Evolutionary conservation across 768 basidiomycete species (phyloP).

Genomic region (Boletus vermiculosoides): DNA sequence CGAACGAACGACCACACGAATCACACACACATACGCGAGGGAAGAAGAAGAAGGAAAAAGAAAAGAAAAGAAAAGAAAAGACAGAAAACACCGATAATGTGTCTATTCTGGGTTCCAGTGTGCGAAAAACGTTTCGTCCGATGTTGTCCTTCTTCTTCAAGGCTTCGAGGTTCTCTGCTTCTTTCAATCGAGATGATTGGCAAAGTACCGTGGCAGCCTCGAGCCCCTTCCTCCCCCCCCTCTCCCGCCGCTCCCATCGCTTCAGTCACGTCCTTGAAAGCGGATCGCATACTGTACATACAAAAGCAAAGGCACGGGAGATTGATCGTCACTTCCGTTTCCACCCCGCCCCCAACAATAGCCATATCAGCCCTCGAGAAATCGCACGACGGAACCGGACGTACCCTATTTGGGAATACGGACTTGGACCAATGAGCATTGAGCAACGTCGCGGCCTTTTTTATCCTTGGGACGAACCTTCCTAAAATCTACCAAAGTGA

Average conservation of each 20-base stretch:
- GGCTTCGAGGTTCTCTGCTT: neutral
- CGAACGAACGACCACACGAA: neutral
- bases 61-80: neutral
- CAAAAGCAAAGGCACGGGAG: neutral
- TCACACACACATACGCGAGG: neutral
- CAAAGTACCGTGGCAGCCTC: neutral
- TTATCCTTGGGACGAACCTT: no score
- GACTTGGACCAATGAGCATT: no score
- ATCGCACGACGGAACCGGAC: conserved; percentile 14
- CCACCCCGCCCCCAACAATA: neutral
- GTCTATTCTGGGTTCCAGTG: conserved; percentile 1
- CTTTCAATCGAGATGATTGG: neutral
- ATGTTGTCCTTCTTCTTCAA: neutral
- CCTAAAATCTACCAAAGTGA: neutral
- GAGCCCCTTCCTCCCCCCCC: neutral
- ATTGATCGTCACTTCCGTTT: neutral
- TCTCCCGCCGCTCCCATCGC: neutral
- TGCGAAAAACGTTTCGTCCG: neutral
- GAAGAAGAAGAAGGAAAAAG: neutral
- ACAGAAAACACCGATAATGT: conserved; percentile 12
- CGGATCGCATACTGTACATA: no score
- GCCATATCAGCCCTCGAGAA: neutral
- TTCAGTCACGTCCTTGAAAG: neutral
- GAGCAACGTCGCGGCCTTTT: no score
- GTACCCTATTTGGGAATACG: neutral